Percentiles rank a stretch among this genome's conserved stretches.
phyloP scores from a whole-genome alignment of 108 stramenopile species.

The Skeletonema marinoi region DNA sequence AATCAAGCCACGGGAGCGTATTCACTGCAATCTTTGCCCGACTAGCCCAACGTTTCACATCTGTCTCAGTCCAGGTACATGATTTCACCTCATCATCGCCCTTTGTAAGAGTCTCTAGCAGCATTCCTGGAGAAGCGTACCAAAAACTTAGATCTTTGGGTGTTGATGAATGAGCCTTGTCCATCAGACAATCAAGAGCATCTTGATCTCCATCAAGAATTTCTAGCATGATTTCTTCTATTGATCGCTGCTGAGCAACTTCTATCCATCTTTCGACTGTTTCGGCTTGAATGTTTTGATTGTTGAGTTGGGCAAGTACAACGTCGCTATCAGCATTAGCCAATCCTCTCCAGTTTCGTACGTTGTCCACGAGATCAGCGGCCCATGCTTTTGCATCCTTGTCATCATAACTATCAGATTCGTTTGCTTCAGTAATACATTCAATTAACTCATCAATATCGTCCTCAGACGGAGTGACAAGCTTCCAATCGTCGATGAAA shows the following conservation, averaged over 20 bases:
- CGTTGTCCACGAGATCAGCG: not conserved
- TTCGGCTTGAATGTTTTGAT: slow-evolving; percentile 18
- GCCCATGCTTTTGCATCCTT: slow-evolving; percentile 31
- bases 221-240: slow-evolving; percentile 86
- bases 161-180: slow-evolving; percentile 59
- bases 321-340: slow-evolving; percentile 56
- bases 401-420: not conserved
- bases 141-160: slow-evolving; percentile 79
- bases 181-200: slow-evolving; percentile 55
- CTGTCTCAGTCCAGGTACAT: slow-evolving; percentile 6
- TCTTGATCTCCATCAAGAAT: slow-evolving; percentile 75
- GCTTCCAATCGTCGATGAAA: slow-evolving; percentile 47
- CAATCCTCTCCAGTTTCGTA: slow-evolving; percentile 77
- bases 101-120: slow-evolving; percentile 27
- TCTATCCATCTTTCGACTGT: slow-evolving; percentile 67
- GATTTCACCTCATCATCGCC: slow-evolving; percentile 1
- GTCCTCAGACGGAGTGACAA: slow-evolving; percentile 68
- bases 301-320: slow-evolving; percentile 11
- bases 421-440: slow-evolving; percentile 51
- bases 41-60: slow-evolving; percentile 29
- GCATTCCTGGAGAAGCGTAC: slow-evolving; percentile 44
- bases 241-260: slow-evolving; percentile 60
- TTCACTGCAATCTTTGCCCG: slow-evolving; percentile 22
- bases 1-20: slow-evolving; percentile 21
- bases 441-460: slow-evolving; percentile 77